Evolutionary conservation across 768 basidiomycete genomes (phyloP).

Genomic region (Tremella yokohamensis): DNA sequence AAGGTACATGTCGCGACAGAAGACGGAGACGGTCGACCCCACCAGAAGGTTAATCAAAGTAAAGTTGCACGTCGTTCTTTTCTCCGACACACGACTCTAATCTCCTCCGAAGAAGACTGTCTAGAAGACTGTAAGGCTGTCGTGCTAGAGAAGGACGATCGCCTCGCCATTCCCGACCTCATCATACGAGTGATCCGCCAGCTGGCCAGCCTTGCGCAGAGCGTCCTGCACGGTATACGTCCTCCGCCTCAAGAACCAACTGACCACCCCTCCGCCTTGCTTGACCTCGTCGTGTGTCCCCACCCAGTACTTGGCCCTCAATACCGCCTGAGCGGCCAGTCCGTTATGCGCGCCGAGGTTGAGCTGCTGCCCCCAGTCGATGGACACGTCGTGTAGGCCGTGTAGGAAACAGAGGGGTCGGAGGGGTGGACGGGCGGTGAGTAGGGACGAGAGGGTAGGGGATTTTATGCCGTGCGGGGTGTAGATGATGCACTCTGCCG

Average conservation of each 20-base stretch:
- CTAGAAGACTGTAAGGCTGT: no score
- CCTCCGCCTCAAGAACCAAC: slow-evolving; percentile 25
- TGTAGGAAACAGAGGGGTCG: slow-evolving; percentile 19
- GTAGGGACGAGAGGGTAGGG: slow-evolving; percentile 10
- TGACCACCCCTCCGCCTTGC: slow-evolving; percentile 22
- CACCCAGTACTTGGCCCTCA: slow-evolving; percentile 24
- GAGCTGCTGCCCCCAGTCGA: slow-evolving; percentile 31
- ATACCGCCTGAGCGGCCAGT: slow-evolving; percentile 14
- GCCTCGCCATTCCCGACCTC: no score
- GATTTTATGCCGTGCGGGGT: slow-evolving; percentile 23
- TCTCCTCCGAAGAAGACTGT: no score
- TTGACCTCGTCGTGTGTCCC: slow-evolving; percentile 29
- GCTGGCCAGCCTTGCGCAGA: neutral
- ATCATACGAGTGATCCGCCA: no score
- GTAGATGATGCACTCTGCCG: slow-evolving; percentile 18
- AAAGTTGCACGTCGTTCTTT: no score
- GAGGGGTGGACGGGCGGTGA: slow-evolving; percentile 12
- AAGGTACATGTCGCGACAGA: no score
- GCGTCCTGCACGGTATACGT: slow-evolving; percentile 21
- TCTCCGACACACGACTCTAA: no score
- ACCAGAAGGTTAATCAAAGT: no score
- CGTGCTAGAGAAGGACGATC: no score
- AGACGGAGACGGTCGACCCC: no score
- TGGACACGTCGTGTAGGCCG: slow-evolving; percentile 25
- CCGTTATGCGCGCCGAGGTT: slow-evolving; percentile 27